These are phyloP conservation scores for Mycena haematopus DNA, from an alignment of 768 basidiomycete genomes.

Conservation along the genomic window DNA sequence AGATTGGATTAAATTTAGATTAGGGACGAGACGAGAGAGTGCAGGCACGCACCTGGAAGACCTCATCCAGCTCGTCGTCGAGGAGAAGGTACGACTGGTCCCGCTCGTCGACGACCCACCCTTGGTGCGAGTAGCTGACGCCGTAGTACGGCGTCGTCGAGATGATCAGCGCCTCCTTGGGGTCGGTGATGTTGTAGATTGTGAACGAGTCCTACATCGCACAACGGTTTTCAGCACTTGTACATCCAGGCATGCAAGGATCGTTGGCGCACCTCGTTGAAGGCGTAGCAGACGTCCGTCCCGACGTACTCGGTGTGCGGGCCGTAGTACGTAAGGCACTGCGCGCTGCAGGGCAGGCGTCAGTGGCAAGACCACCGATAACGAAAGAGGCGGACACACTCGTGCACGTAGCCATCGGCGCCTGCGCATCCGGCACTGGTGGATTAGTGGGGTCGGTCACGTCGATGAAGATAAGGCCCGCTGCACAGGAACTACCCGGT, in stretches of 20 bases:
- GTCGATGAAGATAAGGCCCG: slow-evolving; percentile 40
- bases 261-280: slow-evolving; percentile 33
- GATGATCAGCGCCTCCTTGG: slow-evolving; percentile 33
- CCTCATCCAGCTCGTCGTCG: slow-evolving; percentile 40
- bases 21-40: not conserved
- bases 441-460: slow-evolving; percentile 38
- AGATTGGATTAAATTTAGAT: too few relatives aligned
- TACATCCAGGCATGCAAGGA: too few relatives aligned
- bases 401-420: slow-evolving; percentile 41
- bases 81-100: slow-evolving; percentile 38
- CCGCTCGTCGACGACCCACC: slow-evolving; percentile 38
- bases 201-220: slow-evolving; percentile 33
- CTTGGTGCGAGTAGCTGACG: slow-evolving; percentile 41
- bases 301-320: slow-evolving; percentile 38
- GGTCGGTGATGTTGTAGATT: slow-evolving; percentile 37
- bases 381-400: slow-evolving; percentile 14
- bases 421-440: slow-evolving; percentile 32
- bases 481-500: slow-evolving; percentile 21
- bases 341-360: slow-evolving; percentile 28
- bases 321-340: slow-evolving; percentile 39
- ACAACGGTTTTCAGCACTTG: too few relatives aligned
- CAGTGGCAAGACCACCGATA: not conserved
- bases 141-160: slow-evolving; percentile 39
- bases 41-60: not conserved
- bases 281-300: slow-evolving; percentile 38